phyloP scores from a whole-genome alignment of 805 yeast genomes.

The Wickerhamiella musiphila region DNA sequence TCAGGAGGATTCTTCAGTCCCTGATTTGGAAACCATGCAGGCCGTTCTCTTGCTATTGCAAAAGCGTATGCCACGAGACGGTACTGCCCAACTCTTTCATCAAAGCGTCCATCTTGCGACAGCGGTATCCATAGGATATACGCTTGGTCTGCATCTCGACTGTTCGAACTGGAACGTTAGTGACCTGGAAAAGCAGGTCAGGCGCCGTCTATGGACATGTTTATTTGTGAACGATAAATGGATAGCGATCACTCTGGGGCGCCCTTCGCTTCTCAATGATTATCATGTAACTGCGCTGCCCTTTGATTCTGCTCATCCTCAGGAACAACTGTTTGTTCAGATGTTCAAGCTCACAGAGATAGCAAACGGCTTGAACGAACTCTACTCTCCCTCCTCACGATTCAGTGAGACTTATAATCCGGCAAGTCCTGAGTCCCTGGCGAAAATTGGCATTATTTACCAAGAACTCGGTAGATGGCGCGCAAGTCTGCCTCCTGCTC shows the following conservation, averaged over 20 bases:
- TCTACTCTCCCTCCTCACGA: slow-evolving; percentile 12
- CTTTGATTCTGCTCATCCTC: slow-evolving; percentile 12
- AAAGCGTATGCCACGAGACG: slow-evolving; percentile 18
- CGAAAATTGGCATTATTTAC: slow-evolving; percentile 11
- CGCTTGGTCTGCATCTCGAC: slow-evolving; percentile 22
- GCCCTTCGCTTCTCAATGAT: slow-evolving; percentile 15
- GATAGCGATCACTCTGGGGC: slow-evolving; percentile 20
- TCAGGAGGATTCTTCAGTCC: slow-evolving; percentile 18
- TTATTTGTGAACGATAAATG: slow-evolving; percentile 23
- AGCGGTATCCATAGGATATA: slow-evolving; percentile 18
- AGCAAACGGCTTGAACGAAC: slow-evolving; percentile 14
- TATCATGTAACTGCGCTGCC: slow-evolving; percentile 7
- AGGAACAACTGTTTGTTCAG: slow-evolving; percentile 18
- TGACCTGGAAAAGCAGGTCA: slow-evolving; percentile 17
- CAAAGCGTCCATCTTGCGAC: slow-evolving; percentile 16
- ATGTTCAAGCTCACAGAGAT: slow-evolving; percentile 16
- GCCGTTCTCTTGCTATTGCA: slow-evolving; percentile 20
- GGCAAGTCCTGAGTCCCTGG: slow-evolving; percentile 4
- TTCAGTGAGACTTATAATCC: slow-evolving; percentile 8
- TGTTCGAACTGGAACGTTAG: slow-evolving; percentile 22
- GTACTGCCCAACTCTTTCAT: slow-evolving; percentile 17
- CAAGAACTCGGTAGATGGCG: slow-evolving; percentile 15
- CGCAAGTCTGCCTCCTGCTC: slow-evolving; percentile 14
- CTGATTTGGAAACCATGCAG: slow-evolving; percentile 19
- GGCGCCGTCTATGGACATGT: slow-evolving; percentile 22